Conservation (phyloP, 2,329 filamentous ascomycete genomes). For the Fusarium praegraminearum region DNA sequence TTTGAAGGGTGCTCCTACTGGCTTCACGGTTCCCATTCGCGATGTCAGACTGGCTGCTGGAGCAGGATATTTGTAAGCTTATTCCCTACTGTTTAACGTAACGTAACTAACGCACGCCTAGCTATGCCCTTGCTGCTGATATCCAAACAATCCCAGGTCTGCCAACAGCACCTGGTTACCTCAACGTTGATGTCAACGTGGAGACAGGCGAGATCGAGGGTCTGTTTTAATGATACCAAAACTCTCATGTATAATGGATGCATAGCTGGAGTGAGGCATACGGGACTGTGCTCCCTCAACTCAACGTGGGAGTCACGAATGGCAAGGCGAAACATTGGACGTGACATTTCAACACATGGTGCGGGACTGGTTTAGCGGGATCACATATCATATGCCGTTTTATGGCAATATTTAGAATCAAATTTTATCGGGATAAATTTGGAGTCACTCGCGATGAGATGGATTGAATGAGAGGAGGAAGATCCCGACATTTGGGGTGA, state of each 20-base stretch:
- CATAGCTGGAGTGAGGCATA: slow-evolving; percentile 9
- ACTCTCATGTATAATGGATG: slow-evolving; percentile 9
- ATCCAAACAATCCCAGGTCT: slow-evolving; percentile 98
- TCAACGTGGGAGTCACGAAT: slow-evolving; percentile 47
- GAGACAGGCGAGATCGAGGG: slow-evolving; percentile 90
- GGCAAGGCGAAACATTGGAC: slow-evolving; percentile 43
- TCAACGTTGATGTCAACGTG: slow-evolving; percentile 88
- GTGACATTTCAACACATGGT: slow-evolving; percentile 50
- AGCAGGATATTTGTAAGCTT: slow-evolving; percentile 85
- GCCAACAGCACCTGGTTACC: slow-evolving; percentile 92
- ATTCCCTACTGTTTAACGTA: not conserved
- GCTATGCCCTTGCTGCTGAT: slow-evolving; percentile 93
- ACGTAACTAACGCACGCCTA: slow-evolving; percentile 56
- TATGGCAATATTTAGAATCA: slow-evolving; percentile 30
- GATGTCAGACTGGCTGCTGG: slow-evolving; percentile 95
- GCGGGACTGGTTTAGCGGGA: slow-evolving; percentile 36
- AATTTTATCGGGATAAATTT: slow-evolving; percentile 9
- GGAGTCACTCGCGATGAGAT: not conserved
- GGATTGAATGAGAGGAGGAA: not conserved
- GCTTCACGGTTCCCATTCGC: slow-evolving; percentile 93
- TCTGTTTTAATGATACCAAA: slow-evolving; percentile 74
- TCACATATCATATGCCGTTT: slow-evolving; percentile 26
- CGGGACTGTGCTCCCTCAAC: slow-evolving; percentile 42
- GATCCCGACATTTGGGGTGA: not conserved
- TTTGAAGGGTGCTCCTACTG: slow-evolving; percentile 93